A percentile compares a stretch with the other conserved stretches of the same genome.
Evolutionary conservation across 768 basidiomycete species (phyloP).

Genomic region (Mycena galericulata): DNA sequence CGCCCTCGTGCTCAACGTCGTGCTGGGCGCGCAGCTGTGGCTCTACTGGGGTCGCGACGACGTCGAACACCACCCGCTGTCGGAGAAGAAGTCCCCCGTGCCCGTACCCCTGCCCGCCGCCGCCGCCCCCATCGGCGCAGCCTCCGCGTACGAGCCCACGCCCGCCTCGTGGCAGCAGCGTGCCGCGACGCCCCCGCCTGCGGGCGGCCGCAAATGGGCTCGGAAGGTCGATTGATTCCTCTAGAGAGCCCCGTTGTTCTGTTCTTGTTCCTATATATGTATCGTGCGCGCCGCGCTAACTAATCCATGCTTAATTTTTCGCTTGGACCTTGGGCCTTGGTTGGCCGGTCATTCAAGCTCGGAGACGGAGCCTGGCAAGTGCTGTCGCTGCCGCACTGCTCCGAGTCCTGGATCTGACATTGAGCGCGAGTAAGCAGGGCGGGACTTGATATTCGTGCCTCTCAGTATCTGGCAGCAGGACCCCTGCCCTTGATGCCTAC

Average conservation of each 20-base stretch:
- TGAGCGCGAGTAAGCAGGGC: too few relatives aligned
- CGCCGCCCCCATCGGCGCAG: not conserved
- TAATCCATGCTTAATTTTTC: constrained; percentile 4
- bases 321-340: too few relatives aligned
- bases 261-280: constrained; percentile 16
- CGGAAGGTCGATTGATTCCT: constrained; percentile 35
- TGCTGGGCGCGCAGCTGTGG: constrained; percentile 89
- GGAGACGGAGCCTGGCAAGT: too few relatives aligned
- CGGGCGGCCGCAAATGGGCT: constrained; percentile 36
- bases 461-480: too few relatives aligned
- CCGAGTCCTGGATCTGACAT: too few relatives aligned
- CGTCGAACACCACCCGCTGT: not conserved
- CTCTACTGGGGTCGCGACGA: constrained; percentile 79
- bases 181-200: constrained; percentile 30
- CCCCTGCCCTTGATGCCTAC: too few relatives aligned
- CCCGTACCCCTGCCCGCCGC: too few relatives aligned
- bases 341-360: too few relatives aligned
- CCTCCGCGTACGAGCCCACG: constrained; percentile 26
- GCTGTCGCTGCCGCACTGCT: too few relatives aligned
- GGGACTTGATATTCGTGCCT: too few relatives aligned
- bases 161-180: constrained; percentile 29
- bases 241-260: not conserved
- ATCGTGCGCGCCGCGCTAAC: not conserved
- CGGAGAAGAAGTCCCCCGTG: constrained; percentile 7
- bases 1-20: constrained; percentile 83